Base-by-base conservation (phyloP, 352 stramenopile species). In the Phytophthora kernoviae region DNA sequence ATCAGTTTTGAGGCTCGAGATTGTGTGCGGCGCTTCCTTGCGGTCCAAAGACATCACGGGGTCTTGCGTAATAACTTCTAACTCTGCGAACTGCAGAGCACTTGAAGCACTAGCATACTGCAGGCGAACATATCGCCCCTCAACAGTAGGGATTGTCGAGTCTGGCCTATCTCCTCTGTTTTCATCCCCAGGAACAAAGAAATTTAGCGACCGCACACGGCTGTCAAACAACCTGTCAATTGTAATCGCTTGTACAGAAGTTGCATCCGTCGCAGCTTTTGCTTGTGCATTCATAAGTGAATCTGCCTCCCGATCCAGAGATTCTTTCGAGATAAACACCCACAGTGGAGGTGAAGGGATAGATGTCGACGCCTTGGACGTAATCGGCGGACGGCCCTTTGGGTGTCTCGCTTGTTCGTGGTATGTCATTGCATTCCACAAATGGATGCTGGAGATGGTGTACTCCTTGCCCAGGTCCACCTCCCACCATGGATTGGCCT, bases 391-490 rank as follows among this genome's bases (percentile, higher is more conserved):
- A 1, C 68, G 65, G 1, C 73, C 70, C 0, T 73, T 44, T 2
- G 68, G 68, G 30, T 84, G 74, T 58, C 69, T 77, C 11, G 77
- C 40, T 51, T 87, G 69, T 37, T 90, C 78, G 26, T 93, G 84
- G 47, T 90, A 90, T 34, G 80, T 88, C 74, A 84, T 79, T 0
- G 62, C 69, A 36, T 88, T 91, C 84, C 84, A 93, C 55, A 93
- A 34, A 5, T 84, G 71, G 5, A 91, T 54, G 12, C 63, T 72
- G 5, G 68, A 62, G 47, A 93, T 61, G 2, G 37, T 12, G 10
- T 71, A 54, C 5, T 60, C 39, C 4, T 65, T 54, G 12, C 71
- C 70, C 5, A 93, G 62, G 48, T 93, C 84, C 34, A 93, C 84
- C 49, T 88, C 69, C 80, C 80, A 93, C 79, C 78, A 93, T 18